Evolutionary conservation across 352 stramenopile species (phyloP).

Genomic region (Saprolegnia diclina): DNA sequence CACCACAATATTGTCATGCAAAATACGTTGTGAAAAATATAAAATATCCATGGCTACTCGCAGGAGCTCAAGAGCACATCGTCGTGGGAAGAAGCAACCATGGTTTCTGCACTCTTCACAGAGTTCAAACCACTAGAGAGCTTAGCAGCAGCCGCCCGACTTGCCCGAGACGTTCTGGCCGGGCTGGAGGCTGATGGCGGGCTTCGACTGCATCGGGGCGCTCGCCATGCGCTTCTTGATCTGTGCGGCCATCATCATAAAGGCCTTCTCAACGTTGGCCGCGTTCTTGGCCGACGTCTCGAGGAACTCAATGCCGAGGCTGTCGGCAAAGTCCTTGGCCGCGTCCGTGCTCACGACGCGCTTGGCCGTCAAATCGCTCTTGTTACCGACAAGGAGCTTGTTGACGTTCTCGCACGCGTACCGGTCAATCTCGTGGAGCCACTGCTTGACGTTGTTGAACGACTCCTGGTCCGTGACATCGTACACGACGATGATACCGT

Average conservation of each 20-base stretch:
- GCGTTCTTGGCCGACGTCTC: constrained; percentile 99
- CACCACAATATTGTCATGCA: background rate
- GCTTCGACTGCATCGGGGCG: constrained; percentile 61
- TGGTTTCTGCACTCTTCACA: constrained; percentile 18
- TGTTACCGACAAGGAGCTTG: constrained; percentile 99
- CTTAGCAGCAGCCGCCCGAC: constrained; percentile 79
- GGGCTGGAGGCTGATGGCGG: constrained; percentile 51
- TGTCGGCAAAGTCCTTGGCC: constrained; percentile 96
- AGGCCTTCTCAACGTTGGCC: constrained; percentile 98
- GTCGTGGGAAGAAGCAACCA: constrained; percentile 10
- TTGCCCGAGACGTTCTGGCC: constrained; percentile 61
- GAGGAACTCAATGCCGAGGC: constrained; percentile 96
- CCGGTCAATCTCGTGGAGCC: constrained; percentile 98
- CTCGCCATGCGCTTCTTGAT: constrained; percentile 94
- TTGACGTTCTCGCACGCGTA: constrained; percentile 98
- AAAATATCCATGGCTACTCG: constrained; percentile 27
- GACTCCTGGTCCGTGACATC: constrained; percentile 98
- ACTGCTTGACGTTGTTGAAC: constrained; percentile 99
- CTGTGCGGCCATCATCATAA: constrained; percentile 98
- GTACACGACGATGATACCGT: constrained; percentile 99
- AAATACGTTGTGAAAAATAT: constrained; percentile 29
- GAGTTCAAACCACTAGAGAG: constrained; percentile 12
- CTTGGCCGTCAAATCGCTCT: constrained; percentile 97
- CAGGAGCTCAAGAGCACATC: background rate
- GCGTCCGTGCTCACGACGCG: constrained; percentile 94